Base-by-base conservation (phyloP, 345 rosid genomes). In the Chamaenerion angustifolium region DNA sequence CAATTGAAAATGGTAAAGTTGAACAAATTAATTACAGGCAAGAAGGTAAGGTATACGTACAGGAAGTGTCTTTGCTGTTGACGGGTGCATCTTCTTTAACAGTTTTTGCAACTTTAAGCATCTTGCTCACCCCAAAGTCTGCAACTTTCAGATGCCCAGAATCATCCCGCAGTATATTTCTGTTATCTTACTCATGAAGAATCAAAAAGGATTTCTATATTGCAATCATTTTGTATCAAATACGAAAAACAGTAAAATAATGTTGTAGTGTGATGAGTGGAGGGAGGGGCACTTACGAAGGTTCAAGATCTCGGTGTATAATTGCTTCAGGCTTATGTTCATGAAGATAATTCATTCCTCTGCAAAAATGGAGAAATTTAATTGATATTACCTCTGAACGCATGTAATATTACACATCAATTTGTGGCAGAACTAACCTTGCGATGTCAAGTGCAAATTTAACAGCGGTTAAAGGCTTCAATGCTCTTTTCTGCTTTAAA, bases 291-390 rank as follows among this genome's bases (percentile, higher is more conserved):
- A 80, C 92, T n/a, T 74, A 82, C 88, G 85, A 77, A 59, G 90
- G 95, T 62, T 79, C 90, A 47, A 85, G 81, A 73, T 85, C 90
- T 12, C 88, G 69, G 55, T 85, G 90, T 64, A 85, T 77, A 66
- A 85, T 76, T 47, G 85, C 81, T 73, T 81, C 89, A 56, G 90
- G 95, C 67, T 72, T 85, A 65, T 77, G 69, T 65, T 85, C 90
- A 57, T 77, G 90, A 75, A 85, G 69, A 68, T 85, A 85, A 72
- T 81, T 81, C 90, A 81, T 66, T 57, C 90, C 95, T 77, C 90
- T 85, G 87, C 72, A 21, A 68, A 71, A 42, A 63, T 48, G 37
- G 37, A 31, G 56, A 44, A 31, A 11, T 8, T 15, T 12, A 21
- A 44, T 43, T 43, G 31, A 45, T 42, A 41, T 54, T 40, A 31